Conservation (phyloP, 1,284 basidiomycete genomes). For the Lignosus rhinocerotis region DNA sequence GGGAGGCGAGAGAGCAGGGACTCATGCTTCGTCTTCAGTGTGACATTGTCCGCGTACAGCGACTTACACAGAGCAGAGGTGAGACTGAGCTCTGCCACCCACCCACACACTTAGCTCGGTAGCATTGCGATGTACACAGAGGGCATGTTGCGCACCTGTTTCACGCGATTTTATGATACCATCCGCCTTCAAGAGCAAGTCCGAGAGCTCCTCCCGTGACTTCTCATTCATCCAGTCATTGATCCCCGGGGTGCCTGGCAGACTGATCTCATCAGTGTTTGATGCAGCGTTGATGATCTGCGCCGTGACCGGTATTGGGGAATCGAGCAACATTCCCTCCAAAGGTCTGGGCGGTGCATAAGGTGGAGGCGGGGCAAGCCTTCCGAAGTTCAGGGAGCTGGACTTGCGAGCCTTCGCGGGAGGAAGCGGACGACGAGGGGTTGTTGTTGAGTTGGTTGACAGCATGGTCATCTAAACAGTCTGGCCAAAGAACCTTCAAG, state of each 20-base stretch:
- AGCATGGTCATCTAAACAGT: slow-evolving; percentile 40
- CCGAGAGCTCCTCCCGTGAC: slow-evolving; percentile 72
- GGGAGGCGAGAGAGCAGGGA: slow-evolving; percentile 65
- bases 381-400: slow-evolving; percentile 37
- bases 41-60: slow-evolving; percentile 67
- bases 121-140: neutral
- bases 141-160: slow-evolving; percentile 51
- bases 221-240: slow-evolving; percentile 57
- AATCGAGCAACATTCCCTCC: slow-evolving; percentile 38
- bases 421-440: slow-evolving; percentile 54
- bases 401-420: slow-evolving; percentile 56
- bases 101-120: slow-evolving; percentile 4
- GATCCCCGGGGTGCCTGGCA: slow-evolving; percentile 25
- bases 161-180: slow-evolving; percentile 75
- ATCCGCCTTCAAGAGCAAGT: slow-evolving; percentile 67
- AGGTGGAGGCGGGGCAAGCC: slow-evolving; percentile 54
- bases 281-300: slow-evolving; percentile 24
- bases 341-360: slow-evolving; percentile 39
- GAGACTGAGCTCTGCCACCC: slow-evolving; percentile 59
- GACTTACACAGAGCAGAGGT: slow-evolving; percentile 70
- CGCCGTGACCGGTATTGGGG: slow-evolving; percentile 39
- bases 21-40: slow-evolving; percentile 69
- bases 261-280: slow-evolving; percentile 18
- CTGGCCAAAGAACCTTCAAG: neutral
- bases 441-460: slow-evolving; percentile 41